A percentile compares a stretch with the other conserved stretches of the same genome.
Conservation (phyloP, 768 basidiomycete species). For the Leccinum aurantiacum region DNA sequence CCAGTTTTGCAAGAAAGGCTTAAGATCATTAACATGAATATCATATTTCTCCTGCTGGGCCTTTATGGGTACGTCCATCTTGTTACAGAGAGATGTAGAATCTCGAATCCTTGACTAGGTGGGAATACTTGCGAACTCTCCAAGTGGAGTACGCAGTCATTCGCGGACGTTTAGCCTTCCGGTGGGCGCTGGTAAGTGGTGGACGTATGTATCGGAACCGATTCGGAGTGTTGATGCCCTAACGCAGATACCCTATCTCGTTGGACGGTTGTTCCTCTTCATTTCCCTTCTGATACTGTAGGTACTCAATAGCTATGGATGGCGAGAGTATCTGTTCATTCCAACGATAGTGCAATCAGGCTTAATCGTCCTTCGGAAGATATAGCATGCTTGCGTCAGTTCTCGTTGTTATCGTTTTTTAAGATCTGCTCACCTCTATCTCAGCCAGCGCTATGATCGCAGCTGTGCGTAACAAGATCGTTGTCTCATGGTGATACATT, state of each 20-base stretch:
- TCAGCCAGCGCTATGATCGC: constrained; percentile 7
- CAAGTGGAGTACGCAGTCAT: constrained; percentile 27
- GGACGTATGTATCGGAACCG: background rate
- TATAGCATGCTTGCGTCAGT: constrained; percentile 23
- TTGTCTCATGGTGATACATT: background rate
- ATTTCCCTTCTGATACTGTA: constrained; percentile 20
- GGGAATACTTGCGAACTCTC: constrained; percentile 26
- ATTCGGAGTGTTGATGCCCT: background rate
- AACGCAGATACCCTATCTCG: constrained; percentile 25
- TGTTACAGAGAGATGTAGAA: background rate
- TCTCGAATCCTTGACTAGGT: constrained; percentile 12
- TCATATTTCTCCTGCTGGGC: constrained; percentile 22
- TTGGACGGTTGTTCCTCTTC: constrained; percentile 20
- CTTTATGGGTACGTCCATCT: constrained; percentile 24
- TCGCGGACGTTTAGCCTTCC: constrained; percentile 23
- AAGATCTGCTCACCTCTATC: background rate
- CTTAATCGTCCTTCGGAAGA: background rate
- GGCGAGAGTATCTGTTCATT: background rate
- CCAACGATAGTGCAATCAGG: constrained; percentile 9
- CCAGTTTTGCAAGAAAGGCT: constrained; percentile 9
- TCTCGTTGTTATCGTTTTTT: background rate
- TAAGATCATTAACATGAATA: background rate
- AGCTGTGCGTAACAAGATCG: constrained; percentile 14
- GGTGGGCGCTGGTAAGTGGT: constrained; percentile 28
- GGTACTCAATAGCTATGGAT: background rate